Base-by-base conservation (phyloP, 176 grass and related monocot genomes). In the Carex myosuroides region DNA sequence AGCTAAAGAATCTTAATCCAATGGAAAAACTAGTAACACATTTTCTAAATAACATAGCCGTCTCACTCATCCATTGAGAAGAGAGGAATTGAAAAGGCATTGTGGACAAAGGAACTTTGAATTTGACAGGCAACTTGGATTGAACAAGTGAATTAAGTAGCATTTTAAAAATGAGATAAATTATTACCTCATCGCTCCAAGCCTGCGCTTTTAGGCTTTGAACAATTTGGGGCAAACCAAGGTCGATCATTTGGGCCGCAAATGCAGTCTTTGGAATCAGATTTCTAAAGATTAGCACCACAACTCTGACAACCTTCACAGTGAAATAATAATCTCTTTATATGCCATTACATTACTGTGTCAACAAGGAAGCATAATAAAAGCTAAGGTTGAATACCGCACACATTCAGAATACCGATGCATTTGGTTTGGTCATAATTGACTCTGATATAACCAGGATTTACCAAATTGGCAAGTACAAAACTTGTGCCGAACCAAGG, bases 241-340 rank as follows among this genome's bases (percentile, higher is more conserved):
- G 91, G 90, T 99, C 93, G 42, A 99, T 95, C 96, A 99, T 93
- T 89, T 99, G 96, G 33, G 93, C 93, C 41, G 90, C 93, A 92
- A 95, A 99, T 81, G 91, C 89, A 20, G 88, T 89, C 79, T 93
- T 95, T 66, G 86, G 80, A 55, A 99, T 76, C 76, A 99, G 87
- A 89, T 99, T 99, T 78, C 88, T 59, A 59, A 99, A 95, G 29
- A 87, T 93, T 83, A 99, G 84, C 8, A 93, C 88, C 83, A 93
- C 85, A 87, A 95, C 91, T 88, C 96, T 89, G 18, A 99, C 96
- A 84, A 99, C 96, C 96, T 99, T 72, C 60, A 85, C 77, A 59
- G 46, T 13, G 50, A 71, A 85, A 81, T 88, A 53, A 41, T 21
- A 16, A 77, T 26, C 41, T 66, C 39, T 21, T 54, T 66, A 30